These are phyloP conservation scores for Scheffersomyces insectosa DNA, from an alignment of 1,139 yeast species.

Conservation along the genomic window DNA sequence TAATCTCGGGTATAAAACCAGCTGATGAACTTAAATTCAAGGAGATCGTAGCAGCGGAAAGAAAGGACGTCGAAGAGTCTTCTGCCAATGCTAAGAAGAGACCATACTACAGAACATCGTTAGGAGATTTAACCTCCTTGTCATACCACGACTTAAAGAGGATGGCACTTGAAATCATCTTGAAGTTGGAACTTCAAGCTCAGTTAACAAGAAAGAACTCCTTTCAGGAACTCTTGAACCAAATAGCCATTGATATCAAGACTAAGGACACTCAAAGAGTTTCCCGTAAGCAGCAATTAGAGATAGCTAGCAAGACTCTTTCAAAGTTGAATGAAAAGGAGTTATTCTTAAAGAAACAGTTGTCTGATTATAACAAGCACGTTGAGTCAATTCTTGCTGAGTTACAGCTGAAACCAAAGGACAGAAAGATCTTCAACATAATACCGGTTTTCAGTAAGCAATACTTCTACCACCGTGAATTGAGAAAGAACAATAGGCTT, in stretches of 20 bases:
- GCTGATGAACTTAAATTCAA: constrained; percentile 66
- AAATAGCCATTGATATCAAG: constrained; percentile 81
- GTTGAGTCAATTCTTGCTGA: constrained; percentile 67
- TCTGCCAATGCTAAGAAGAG: constrained; percentile 24
- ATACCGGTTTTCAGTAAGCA: constrained; percentile 74
- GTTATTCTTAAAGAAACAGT: constrained; percentile 57
- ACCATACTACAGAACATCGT: constrained; percentile 42
- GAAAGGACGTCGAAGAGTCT: constrained; percentile 23
- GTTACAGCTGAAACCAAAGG: constrained; percentile 57
- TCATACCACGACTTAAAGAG: constrained; percentile 78
- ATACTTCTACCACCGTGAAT: constrained; percentile 73
- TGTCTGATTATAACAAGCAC: constrained; percentile 66
- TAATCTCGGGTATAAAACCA: constrained; percentile 69
- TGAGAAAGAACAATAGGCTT: constrained; percentile 64
- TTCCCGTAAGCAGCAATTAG: constrained; percentile 61
- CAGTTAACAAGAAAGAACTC: constrained; percentile 65
- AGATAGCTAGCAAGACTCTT: constrained; percentile 59
- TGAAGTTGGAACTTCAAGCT: constrained; percentile 75
- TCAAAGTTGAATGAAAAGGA: constrained; percentile 64
- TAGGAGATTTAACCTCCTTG: constrained; percentile 56
- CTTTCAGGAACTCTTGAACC: constrained; percentile 78
- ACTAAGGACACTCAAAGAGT: constrained; percentile 72
- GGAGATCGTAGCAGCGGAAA: constrained; percentile 54
- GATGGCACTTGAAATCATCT: constrained; percentile 69
- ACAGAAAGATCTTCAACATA: constrained; percentile 50